These are phyloP conservation scores for Cadophora malorum DNA, from an alignment of 2,329 filamentous ascomycete genomes.

Conservation along the genomic window DNA sequence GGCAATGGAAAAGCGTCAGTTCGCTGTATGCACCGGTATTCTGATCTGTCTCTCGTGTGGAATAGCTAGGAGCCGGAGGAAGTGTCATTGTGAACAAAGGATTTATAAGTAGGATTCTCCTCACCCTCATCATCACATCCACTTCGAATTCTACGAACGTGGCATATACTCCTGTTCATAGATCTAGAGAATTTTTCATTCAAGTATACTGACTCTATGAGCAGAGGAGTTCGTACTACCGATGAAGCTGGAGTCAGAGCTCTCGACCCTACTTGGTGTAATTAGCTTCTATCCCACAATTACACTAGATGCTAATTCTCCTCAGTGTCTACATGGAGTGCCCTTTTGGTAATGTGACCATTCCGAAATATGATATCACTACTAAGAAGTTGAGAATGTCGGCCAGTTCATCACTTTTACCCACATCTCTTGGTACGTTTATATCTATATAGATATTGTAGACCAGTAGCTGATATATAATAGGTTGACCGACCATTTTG, in stretches of 20 bases:
- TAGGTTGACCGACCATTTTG: slow-evolving; percentile 6
- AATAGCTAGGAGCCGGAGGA: slow-evolving; percentile 4
- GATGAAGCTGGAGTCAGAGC: slow-evolving; percentile 6
- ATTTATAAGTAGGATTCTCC: slow-evolving; percentile 10
- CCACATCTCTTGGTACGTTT: slow-evolving; percentile 8
- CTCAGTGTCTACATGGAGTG: slow-evolving; percentile 7
- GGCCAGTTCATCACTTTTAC: slow-evolving; percentile 10
- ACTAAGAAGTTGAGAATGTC: slow-evolving; percentile 2
- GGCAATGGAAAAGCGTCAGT: background rate
- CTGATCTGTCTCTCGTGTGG: background rate
- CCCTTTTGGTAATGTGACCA: background rate
- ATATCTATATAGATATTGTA: background rate
- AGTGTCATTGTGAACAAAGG: slow-evolving; percentile 21
- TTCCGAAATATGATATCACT: too few species aligned
- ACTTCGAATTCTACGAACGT: too few species aligned
- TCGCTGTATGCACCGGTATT: too few species aligned
- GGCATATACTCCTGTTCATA: too few species aligned
- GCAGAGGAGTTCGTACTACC: slow-evolving; percentile 19
- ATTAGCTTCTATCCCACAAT: background rate
- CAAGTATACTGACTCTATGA: too few species aligned
- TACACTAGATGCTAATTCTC: background rate
- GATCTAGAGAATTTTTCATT: too few species aligned
- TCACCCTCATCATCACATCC: too few species aligned
- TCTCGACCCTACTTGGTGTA: slow-evolving; percentile 11
- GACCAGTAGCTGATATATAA: background rate